Evolutionary conservation across 768 basidiomycete genomes (phyloP).

Genomic region (Podaxis mareebaensis): DNA sequence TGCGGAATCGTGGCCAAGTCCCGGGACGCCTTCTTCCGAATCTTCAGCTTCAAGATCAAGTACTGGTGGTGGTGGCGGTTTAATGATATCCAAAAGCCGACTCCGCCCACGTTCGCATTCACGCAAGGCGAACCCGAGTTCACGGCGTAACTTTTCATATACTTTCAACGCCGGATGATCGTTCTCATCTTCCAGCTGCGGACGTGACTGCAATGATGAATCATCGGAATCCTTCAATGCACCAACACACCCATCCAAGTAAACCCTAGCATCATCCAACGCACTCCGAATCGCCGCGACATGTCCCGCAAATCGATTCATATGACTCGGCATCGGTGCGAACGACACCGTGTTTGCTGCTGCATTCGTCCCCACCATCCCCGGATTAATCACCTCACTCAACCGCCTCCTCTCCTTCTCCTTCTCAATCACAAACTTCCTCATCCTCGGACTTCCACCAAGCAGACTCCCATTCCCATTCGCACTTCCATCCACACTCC

Average conservation of each 20-base stretch:
- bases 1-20: constrained; percentile 47
- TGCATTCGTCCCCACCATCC: constrained; percentile 15
- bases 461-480: background rate
- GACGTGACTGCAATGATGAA: constrained; percentile 23
- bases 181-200: constrained; percentile 11
- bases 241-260: constrained; percentile 63
- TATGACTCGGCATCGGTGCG: constrained; percentile 71
- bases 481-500: constrained; percentile 5
- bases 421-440: constrained; percentile 14
- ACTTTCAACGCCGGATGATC: constrained; percentile 59
- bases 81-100: constrained; percentile 56
- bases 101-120: constrained; percentile 83
- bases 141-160: constrained; percentile 74
- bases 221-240: constrained; percentile 47
- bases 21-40: constrained; percentile 52
- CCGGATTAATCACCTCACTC: constrained; percentile 13
- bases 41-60: constrained; percentile 28
- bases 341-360: constrained; percentile 42
- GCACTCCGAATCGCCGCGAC: constrained; percentile 69
- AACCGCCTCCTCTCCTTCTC: constrained; percentile 6
- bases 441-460: constrained; percentile 1
- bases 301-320: constrained; percentile 72
- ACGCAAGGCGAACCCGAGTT: constrained; percentile 74
- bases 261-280: constrained; percentile 68
- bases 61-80: constrained; percentile 36